Conservation (phyloP, 768 basidiomycete genomes). For the Boletus reticuloceps region DNA sequence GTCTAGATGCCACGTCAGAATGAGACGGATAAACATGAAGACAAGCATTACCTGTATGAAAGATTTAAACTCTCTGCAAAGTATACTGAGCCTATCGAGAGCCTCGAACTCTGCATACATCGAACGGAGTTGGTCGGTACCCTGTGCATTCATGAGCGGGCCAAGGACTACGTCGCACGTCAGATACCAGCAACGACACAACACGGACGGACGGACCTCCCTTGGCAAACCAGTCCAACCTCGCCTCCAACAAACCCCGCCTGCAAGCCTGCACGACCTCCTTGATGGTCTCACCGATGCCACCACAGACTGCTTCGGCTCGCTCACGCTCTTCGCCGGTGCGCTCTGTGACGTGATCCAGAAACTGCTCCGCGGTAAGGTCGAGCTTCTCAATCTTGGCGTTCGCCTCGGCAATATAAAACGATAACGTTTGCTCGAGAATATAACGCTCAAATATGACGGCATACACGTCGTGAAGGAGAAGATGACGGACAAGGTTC, state of each 20-base stretch:
- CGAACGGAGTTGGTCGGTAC: conserved; percentile 40
- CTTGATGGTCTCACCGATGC: conserved; percentile 46
- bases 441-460: conserved; percentile 56
- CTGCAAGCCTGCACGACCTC: conserved; percentile 55
- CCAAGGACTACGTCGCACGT: conserved; percentile 44
- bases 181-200: conserved; percentile 28
- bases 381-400: conserved; percentile 32
- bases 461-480: conserved; percentile 54
- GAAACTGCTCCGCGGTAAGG: conserved; percentile 48
- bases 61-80: conserved; percentile 60
- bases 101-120: conserved; percentile 65
- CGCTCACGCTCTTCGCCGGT: conserved; percentile 59
- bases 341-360: conserved; percentile 44
- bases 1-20: conserved; percentile 35
- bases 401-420: conserved; percentile 53
- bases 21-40: not conserved
- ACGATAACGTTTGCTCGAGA: conserved; percentile 46
- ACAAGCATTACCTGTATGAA: conserved; percentile 49
- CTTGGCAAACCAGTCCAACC: conserved; percentile 43
- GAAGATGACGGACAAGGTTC: conserved; percentile 55
- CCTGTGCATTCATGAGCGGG: conserved; percentile 46
- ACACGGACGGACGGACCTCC: conserved; percentile 36
- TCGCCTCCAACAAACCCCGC: conserved; percentile 44
- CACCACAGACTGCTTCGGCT: conserved; percentile 44
- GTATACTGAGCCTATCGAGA: conserved; percentile 49